Evolutionary conservation across 208 protist species (phyloP), one percentile per base, ranked within the genome.

Genomic region (Trypanosoma rangeli): DNA sequence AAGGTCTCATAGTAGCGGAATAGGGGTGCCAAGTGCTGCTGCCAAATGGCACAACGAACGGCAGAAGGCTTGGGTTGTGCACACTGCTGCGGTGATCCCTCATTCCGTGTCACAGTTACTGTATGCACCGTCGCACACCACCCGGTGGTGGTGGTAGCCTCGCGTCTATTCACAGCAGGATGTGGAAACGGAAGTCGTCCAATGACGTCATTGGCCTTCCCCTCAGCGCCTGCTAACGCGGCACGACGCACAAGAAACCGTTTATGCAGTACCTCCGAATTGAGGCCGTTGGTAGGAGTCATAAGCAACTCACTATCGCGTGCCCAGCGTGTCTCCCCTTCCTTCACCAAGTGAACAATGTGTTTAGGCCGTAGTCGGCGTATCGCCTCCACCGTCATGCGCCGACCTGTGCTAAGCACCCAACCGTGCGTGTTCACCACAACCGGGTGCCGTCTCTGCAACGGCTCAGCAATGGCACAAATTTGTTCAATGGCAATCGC

Each of bases 351-450:
- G 66, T 96, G 89, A 52, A 97, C 71, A 31, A 94, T 84, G 60
- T 86, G 78, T 20, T 74, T 79, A 20, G 93, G 93, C 46, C 55
- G 79, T 48, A 94, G 64, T 9, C 87, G 85, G 5, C 82, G 90
- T 49, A 97, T 60, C 44, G 79, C 77, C 79, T 96, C 89, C 15
- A 91, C 78, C 28, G 89, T 89, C 8, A 83, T 78, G 15, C 93
- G 80, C 0, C 89, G 84, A 0, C 93, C 93, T 13, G 88, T 93
- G 57, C 86, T 80, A 49, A 94, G 76, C 42, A 94, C 86, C 91
- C 93, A 97, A 18, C 93, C 93, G 65, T 97, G 93, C 49, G 90
- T 97, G 79, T 96, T 96, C 39, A 96, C 78, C 16, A 97, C 86
- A 5, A 97, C 80, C 13, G 88, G 86, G 57, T 86, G 76, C 10